Base-by-base conservation (phyloP, 78 protist genomes). In the Cavenderia fasciculata region DNA sequence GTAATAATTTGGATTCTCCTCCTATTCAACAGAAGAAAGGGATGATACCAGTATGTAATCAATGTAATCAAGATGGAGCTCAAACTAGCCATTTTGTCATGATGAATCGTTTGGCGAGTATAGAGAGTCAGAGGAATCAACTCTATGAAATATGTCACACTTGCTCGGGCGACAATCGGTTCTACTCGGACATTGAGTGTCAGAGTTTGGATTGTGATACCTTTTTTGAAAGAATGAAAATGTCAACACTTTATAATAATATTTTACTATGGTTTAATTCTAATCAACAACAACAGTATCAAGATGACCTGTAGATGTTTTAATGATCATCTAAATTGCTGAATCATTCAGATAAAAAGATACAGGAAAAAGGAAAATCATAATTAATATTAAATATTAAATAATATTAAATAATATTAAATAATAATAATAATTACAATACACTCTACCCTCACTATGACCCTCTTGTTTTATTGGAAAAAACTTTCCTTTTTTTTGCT, bases 81-180 rank as follows among this genome's bases (percentile, higher is more conserved):
- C 92, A 86, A 71, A 51, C 82, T 1, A 34, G 57, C 19, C 43
- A 63, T 57, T 75, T 56, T 40, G 27, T 63, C 2, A 16, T 86
- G 21, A 36, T 86, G 1, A 49, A 61, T 19, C 62, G 86, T 21
- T 44, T 41, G 33, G 52, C 36, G 23, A 31, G 46, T 54, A 23
- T 86, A 1, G 92, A 86, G 51, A 7, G n/a, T 31, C 85, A 71
- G 33, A 75, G 65, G 62, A 66, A 86, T 66, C 52, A 71, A 33
- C 27, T 71, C 10, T 14, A 25, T 21, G 79, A 86, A 27, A 54
- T 86, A 6, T 86, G 92, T 43, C 54, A 62, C 10, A 74, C 47
- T 3, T 86, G 92, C 57, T 68, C 68, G 10, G 56, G 73, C 7
- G 72, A 74, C 25, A 66, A 51, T 56, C 36, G 43, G 27, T 31